Base-by-base conservation (phyloP, 176 grass and related monocot genomes). In the Carex parvula region DNA sequence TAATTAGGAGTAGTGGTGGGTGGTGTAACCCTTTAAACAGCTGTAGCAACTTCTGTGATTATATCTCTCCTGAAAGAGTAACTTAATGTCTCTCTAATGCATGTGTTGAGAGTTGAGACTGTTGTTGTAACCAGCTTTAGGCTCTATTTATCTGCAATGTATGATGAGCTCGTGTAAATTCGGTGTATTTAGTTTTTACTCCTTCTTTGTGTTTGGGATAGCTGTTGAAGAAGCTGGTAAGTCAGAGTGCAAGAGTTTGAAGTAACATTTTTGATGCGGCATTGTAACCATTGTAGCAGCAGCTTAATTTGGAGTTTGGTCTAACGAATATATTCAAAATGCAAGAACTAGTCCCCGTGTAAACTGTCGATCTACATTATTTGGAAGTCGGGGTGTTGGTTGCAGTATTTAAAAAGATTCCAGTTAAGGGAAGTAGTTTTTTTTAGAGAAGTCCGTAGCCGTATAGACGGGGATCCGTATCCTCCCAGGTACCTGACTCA, bases 1-100 rank as follows among this genome's bases (percentile, higher is more conserved):
- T 57, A 78, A 57, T 78, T 78, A 57, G 70, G 70, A 52, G 73
- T 78, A 56, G 73, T 56, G 52, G 48, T 55, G 73, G 73, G 52
- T 55, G 15, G 50, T 18, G 24, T 12, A 57, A 57, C 52, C 73
- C 50, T 26, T 78, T 78, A 52, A 78, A 57, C 22, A 78, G 52
- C 52, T 57, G 73, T 78, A 78, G 73, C 26, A 17, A n/a, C n/a
- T n/a, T 78, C 73, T 78, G 73, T 78, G 52, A 76, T 57, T 76
- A 76, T 78, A 76, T 78, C 52, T 53, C 72, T 78, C 14, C 12
- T 57, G 73, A 26, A 78, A 56, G 52, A 57, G 52, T 78, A 78
- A 78, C 26, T 57, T 56, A 55, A 35, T 78, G 52, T 32, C 73
- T 57, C 26, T 78, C 73, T 78, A 57, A 26, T 75, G 71, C 26